These are phyloP conservation scores for Daldinia loculata DNA, from an alignment of 495 filamentous ascomycete genomes.

Conservation along the genomic window DNA sequence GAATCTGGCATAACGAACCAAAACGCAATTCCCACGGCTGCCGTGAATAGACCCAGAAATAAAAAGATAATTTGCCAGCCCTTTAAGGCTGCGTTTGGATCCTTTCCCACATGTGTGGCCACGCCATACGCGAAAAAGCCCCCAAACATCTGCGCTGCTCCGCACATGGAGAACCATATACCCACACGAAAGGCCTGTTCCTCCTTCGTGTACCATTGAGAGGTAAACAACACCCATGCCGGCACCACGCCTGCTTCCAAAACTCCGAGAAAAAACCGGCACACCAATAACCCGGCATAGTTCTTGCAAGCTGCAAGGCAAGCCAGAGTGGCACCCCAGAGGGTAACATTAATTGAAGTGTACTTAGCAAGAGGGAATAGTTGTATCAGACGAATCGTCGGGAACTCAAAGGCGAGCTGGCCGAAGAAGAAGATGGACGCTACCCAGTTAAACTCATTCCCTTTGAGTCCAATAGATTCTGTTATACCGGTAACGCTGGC, in stretches of 20 bases:
- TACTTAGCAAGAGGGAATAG: slow-evolving; percentile 68
- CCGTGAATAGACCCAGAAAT: slow-evolving; percentile 68
- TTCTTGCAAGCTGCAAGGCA: slow-evolving; percentile 60
- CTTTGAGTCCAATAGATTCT: slow-evolving; percentile 37
- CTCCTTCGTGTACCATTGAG: slow-evolving; percentile 68
- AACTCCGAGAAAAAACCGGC: slow-evolving; percentile 68
- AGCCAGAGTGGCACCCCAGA: slow-evolving; percentile 65
- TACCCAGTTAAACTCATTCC: slow-evolving; percentile 44
- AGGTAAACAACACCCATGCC: slow-evolving; percentile 69
- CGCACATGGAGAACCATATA: slow-evolving; percentile 71
- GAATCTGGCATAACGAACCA: slow-evolving; percentile 73
- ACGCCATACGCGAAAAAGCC: slow-evolving; percentile 73
- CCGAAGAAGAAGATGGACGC: slow-evolving; percentile 67
- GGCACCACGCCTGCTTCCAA: slow-evolving; percentile 70
- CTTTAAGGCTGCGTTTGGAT: slow-evolving; percentile 61
- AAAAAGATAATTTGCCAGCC: slow-evolving; percentile 77
- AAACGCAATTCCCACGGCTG: slow-evolving; percentile 65
- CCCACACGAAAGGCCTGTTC: slow-evolving; percentile 68
- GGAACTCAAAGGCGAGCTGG: slow-evolving; percentile 70
- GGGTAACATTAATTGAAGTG: slow-evolving; percentile 61
- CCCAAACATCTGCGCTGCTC: slow-evolving; percentile 67
- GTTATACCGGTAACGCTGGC: slow-evolving; percentile 69
- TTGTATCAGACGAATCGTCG: slow-evolving; percentile 67
- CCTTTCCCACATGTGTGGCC: slow-evolving; percentile 58
- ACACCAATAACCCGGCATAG: slow-evolving; percentile 58